A percentile compares a stretch with the other conserved stretches of the same genome.
These are phyloP conservation scores for Sicyos baderoa DNA, from an alignment of 306 rosid genomes.

Conservation along the genomic window DNA sequence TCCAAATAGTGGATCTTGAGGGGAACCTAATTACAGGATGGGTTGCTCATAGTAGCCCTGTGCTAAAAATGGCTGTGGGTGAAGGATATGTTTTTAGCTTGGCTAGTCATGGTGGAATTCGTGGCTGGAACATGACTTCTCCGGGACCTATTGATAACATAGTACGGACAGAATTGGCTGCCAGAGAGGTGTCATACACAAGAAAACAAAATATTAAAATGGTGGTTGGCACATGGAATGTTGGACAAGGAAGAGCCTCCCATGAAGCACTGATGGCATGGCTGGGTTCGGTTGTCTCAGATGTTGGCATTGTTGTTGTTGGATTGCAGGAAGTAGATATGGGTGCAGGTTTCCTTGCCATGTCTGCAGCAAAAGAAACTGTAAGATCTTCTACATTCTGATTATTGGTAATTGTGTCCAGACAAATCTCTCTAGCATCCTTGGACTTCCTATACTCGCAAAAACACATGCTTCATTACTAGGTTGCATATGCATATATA, in stretches of 20 bases:
- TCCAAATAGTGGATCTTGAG: conserved; percentile 79
- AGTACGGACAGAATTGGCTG: conserved; percentile 61
- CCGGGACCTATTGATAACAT: conserved; percentile 72
- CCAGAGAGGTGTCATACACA: conserved; percentile 53
- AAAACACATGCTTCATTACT: too few species aligned
- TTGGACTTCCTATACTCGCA: too few species aligned
- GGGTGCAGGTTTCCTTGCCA: conserved; percentile 99
- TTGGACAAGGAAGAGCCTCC: conserved; percentile 94
- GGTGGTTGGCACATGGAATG: conserved; percentile 93
- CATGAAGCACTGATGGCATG: conserved; percentile 70
- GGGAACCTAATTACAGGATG: conserved; percentile 77
- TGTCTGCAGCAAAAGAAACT: conserved; percentile 99
- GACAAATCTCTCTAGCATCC: background rate
- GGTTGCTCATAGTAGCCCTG: conserved; percentile 90
- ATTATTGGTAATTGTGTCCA: too few species aligned
- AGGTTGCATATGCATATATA: too few species aligned
- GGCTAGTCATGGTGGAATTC: conserved; percentile 94
- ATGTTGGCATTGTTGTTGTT: conserved; percentile 88
- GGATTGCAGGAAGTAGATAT: conserved; percentile 99
- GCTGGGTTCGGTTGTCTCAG: conserved; percentile 80
- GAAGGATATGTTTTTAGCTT: conserved; percentile 61
- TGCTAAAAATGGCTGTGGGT: conserved; percentile 67
- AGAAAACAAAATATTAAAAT: conserved; percentile 63
- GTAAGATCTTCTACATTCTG: conserved; percentile 33
- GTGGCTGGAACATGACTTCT: conserved; percentile 85